Conservation (phyloP, 495 filamentous ascomycete species). For the Penicillium pulvis region DNA sequence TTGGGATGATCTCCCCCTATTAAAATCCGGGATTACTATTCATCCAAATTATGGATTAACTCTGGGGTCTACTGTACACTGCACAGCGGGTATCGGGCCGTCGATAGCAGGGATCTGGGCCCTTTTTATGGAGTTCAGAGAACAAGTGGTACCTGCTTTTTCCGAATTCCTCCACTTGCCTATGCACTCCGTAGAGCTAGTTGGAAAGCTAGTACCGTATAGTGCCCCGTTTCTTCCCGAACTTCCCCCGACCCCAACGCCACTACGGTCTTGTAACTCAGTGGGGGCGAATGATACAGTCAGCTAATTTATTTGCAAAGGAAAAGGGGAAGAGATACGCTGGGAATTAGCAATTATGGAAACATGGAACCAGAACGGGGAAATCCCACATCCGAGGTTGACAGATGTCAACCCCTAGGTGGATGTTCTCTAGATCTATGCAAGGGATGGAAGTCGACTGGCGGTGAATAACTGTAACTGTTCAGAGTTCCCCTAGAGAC, state of each 20-base stretch:
- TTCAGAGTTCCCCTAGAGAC: neutral
- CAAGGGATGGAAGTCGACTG: slow-evolving; percentile 4
- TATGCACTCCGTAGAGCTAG: neutral
- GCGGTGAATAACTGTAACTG: slow-evolving; percentile 13
- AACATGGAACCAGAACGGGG: neutral
- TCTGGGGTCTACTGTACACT: slow-evolving; percentile 27
- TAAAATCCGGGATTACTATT: neutral
- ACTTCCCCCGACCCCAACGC: neutral
- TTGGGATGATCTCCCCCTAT: neutral
- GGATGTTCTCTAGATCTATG: neutral
- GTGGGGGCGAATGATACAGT: slow-evolving; percentile 9
- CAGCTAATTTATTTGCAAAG: neutral
- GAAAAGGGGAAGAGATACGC: neutral
- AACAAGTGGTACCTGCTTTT: slow-evolving; percentile 7
- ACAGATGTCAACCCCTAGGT: slow-evolving; percentile 18
- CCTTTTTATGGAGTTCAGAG: slow-evolving; percentile 1
- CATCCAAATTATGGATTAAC: neutral
- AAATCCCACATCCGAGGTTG: slow-evolving; percentile 8
- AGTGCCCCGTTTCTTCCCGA: slow-evolving; percentile 23
- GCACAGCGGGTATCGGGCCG: slow-evolving; percentile 39
- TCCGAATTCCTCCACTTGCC: neutral
- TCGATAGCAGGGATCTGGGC: slow-evolving; percentile 37
- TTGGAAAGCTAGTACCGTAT: too few species aligned
- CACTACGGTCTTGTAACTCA: slow-evolving; percentile 4
- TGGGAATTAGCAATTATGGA: neutral